Evolutionary conservation across 352 stramenopile species (phyloP).

Genomic region (Phytophthora pinifolia): DNA sequence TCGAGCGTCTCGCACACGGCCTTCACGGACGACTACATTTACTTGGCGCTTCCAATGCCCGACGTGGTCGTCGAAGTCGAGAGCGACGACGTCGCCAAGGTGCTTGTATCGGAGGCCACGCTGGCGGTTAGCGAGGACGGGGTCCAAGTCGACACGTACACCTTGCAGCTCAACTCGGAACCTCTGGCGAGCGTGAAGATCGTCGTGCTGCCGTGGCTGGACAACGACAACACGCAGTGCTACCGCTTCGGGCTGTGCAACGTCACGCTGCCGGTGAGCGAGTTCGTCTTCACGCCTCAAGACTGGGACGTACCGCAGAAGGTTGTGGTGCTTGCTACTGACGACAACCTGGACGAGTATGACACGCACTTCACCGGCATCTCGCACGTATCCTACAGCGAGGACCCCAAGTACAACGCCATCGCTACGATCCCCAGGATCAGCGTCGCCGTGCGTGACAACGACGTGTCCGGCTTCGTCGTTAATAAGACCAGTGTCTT

Average conservation of each 20-base stretch:
- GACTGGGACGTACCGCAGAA: constrained; percentile 68
- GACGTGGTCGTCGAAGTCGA: constrained; percentile 50
- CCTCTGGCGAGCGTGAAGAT: constrained; percentile 62
- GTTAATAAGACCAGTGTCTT: constrained; percentile 42
- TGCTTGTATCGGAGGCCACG: constrained; percentile 57
- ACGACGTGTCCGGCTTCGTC: constrained; percentile 57
- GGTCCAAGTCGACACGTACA: constrained; percentile 38
- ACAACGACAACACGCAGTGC: constrained; percentile 56
- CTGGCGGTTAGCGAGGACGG: constrained; percentile 68
- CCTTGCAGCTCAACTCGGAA: constrained; percentile 58
- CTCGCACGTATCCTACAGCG: constrained; percentile 66
- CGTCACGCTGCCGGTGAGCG: constrained; percentile 49
- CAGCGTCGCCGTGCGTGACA: constrained; percentile 57
- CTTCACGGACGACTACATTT: constrained; percentile 71
- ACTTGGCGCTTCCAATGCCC: constrained; percentile 39
- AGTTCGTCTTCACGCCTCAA: constrained; percentile 59
- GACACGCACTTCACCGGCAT: constrained; percentile 67
- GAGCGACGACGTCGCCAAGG: constrained; percentile 57
- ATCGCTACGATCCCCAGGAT: constrained; percentile 58
- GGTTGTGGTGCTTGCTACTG: constrained; percentile 54
- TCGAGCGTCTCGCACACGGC: constrained; percentile 65
- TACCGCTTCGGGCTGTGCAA: constrained; percentile 80
- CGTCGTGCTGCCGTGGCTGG: constrained; percentile 64
- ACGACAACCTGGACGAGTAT: constrained; percentile 69
- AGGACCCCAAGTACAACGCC: constrained; percentile 67